Percentiles rank a stretch among this genome's conserved stretches.
Conservation (phyloP, 805 yeast species). For the Starmerella khaoyaiensis region DNA sequence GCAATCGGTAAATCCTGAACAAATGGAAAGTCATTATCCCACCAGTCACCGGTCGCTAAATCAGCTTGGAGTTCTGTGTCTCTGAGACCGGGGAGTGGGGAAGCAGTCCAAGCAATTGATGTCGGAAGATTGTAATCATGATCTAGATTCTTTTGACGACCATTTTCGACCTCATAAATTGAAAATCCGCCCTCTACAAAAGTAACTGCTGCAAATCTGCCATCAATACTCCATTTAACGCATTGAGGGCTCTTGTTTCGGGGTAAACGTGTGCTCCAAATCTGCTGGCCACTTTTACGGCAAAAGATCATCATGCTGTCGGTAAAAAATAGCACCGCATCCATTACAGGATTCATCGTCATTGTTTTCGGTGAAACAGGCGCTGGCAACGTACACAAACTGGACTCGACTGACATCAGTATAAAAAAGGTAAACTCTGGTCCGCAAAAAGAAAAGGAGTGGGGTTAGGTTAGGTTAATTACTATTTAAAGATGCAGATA, state of each 20-base stretch:
- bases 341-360: conserved; percentile 8
- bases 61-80: no score
- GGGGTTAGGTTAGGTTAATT: no score
- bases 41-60: no score
- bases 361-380: conserved; percentile 5
- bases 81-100: no score
- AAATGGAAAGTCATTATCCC: no score
- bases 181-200: conserved; percentile 35
- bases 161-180: conserved; percentile 37
- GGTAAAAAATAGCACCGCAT: conserved; percentile 13
- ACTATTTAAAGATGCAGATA: no score
- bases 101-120: not conserved
- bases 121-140: not conserved
- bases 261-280: conserved; percentile 20
- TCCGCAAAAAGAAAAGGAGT: no score
- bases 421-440: no score
- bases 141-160: conserved; percentile 25
- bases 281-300: conserved; percentile 21
- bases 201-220: conserved; percentile 33
- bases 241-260: conserved; percentile 1
- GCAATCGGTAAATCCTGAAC: no score
- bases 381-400: conserved; percentile 13
- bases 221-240: conserved; percentile 31
- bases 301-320: conserved; percentile 11
- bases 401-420: conserved; percentile 2